A percentile compares a stretch with the other conserved stretches of the same genome.
Conservation (phyloP, 305 asterid genomes). For the Euphrasia arctica region DNA sequence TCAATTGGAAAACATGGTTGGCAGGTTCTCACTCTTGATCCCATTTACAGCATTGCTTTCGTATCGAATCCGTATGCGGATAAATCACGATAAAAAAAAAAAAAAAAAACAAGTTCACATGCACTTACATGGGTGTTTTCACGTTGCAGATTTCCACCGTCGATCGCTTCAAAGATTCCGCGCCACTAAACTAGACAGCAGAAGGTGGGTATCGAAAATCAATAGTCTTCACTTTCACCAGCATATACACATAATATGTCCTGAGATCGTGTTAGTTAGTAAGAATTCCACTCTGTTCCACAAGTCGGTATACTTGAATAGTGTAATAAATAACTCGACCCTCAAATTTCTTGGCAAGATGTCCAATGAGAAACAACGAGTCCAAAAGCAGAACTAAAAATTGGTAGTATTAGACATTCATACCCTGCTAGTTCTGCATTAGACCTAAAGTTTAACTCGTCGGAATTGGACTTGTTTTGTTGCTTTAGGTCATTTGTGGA, state of each 20-base stretch:
- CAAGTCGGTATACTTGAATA: no score
- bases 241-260: no score
- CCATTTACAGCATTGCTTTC: no score
- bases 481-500: constrained; percentile 37
- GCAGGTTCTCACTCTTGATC: no score
- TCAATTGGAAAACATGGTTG: no score
- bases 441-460: constrained; percentile 33
- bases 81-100: no score
- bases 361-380: background rate
- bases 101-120: no score
- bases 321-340: background rate
- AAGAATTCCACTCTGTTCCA: no score
- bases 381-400: background rate
- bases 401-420: constrained; percentile 26
- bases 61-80: no score
- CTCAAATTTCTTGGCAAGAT: background rate
- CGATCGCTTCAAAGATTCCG: background rate
- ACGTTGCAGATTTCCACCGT: background rate
- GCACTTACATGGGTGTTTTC: background rate
- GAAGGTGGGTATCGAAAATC: background rate
- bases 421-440: constrained; percentile 55
- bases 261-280: no score
- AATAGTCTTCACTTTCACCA: no score
- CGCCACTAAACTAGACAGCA: background rate
- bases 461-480: constrained; percentile 32